Percentiles rank a stretch among this genome's conserved stretches.
These are phyloP conservation scores for Xylariales sp. DNA, from an alignment of 2,329 filamentous ascomycete genomes.

Conservation along the genomic window DNA sequence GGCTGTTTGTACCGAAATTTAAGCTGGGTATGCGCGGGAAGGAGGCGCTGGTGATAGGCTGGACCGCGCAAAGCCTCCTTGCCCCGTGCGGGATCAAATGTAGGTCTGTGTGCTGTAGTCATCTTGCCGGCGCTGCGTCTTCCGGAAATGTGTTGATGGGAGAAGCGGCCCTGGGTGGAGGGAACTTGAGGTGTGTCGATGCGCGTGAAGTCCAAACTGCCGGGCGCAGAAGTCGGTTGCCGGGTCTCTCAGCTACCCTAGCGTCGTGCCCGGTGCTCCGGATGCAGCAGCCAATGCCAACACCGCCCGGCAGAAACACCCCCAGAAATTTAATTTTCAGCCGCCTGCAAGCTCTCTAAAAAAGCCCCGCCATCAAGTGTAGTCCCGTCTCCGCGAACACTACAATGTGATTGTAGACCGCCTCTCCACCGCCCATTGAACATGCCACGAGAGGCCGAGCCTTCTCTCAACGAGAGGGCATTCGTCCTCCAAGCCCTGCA, in stretches of 20 bases:
- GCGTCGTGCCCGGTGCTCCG: too few relatives aligned
- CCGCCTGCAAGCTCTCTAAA: conserved; percentile 9
- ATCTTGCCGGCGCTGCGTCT: conserved; percentile 36
- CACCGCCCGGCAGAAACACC: conserved; percentile 48
- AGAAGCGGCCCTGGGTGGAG: too few relatives aligned
- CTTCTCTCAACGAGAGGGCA: conserved; percentile 81
- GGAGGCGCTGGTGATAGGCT: conserved; percentile 92
- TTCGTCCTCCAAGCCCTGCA: conserved; percentile 82
- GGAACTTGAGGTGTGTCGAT: too few relatives aligned
- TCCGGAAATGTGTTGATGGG: too few relatives aligned
- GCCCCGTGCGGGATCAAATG: conserved; percentile 91
- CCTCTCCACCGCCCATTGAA: conserved; percentile 19
- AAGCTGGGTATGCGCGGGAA: conserved; percentile 88
- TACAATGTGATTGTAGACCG: conserved; percentile 15
- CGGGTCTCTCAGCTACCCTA: too few relatives aligned
- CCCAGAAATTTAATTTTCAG: conserved; percentile 12
- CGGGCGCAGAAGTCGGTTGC: too few relatives aligned
- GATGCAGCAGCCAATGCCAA: too few relatives aligned
- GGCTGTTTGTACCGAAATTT: conserved; percentile 69
- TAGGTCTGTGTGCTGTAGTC: conserved; percentile 76
- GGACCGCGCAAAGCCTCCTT: conserved; percentile 92
- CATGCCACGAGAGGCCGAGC: conserved; percentile 92
- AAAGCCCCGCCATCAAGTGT: conserved; percentile 15
- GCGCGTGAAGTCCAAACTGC: too few relatives aligned
- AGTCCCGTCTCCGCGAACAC: conserved; percentile 10